Percentiles rank a stretch among this genome's conserved stretches.
phyloP scores from a whole-genome alignment of 2,329 filamentous ascomycete genomes.

The Botrytis cinerea region DNA sequence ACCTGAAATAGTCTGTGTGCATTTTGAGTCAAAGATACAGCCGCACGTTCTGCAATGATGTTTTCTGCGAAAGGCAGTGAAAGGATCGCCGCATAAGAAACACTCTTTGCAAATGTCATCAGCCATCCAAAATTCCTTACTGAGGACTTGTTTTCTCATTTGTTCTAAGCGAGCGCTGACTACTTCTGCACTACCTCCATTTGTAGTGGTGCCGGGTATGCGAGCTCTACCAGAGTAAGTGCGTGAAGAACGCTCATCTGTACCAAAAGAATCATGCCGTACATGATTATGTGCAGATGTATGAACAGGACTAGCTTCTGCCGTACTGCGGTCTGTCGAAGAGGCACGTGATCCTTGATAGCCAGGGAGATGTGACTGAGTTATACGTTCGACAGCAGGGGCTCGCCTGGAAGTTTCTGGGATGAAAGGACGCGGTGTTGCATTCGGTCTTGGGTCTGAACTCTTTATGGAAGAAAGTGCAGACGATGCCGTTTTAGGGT shows the following conservation, averaged over 20 bases:
- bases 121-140: slow-evolving; percentile 98
- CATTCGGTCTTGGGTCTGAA: slow-evolving; percentile 39
- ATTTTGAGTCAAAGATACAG: slow-evolving; percentile 98
- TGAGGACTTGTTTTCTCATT: slow-evolving; percentile 83
- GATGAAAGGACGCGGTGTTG: slow-evolving; percentile 32
- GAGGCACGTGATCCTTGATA: slow-evolving; percentile 56
- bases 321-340: slow-evolving; percentile 58
- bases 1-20: slow-evolving; percentile 87
- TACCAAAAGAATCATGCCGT: slow-evolving; percentile 57
- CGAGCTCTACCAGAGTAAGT: slow-evolving; percentile 50
- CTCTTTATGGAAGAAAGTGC: slow-evolving; percentile 38
- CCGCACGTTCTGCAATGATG: slow-evolving; percentile 95
- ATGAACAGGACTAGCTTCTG: slow-evolving; percentile 58
- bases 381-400: slow-evolving; percentile 44
- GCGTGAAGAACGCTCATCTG: slow-evolving; percentile 44
- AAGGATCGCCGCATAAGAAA: slow-evolving; percentile 86
- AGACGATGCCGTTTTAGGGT: slow-evolving; percentile 38
- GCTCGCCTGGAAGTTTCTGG: slow-evolving; percentile 41
- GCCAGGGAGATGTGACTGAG: slow-evolving; percentile 49
- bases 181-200: slow-evolving; percentile 58
- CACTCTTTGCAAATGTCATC: slow-evolving; percentile 98
- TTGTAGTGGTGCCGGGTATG: slow-evolving; percentile 58
- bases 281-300: slow-evolving; percentile 61
- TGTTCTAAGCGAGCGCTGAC: slow-evolving; percentile 65
- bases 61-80: slow-evolving; percentile 91